Base-by-base conservation (phyloP, 1,284 basidiomycete species). In the Microstroma glucosiphilum region DNA sequence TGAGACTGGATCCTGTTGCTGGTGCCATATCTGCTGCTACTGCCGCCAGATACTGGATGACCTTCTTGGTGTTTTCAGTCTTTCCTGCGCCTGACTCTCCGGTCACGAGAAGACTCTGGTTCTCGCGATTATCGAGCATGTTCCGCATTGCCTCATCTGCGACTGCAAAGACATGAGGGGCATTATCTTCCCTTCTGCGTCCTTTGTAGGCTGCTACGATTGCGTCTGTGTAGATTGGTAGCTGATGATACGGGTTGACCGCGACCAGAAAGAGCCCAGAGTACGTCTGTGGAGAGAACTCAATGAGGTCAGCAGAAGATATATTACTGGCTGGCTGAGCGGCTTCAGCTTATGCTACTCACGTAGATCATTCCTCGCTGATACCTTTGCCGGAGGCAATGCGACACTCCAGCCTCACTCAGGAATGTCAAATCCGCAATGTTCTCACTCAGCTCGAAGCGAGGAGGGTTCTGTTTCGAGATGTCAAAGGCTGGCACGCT, bases 11-110 rank as follows among this genome's bases (percentile, higher is more conserved):
- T 11, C 65, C 57, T 7, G 68, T 70, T 21, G 67, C 57, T 2
- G 66, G 66, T 12, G 40, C 15, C 30, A 58, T 62, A 57, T 78
- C 77, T 17, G 90, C 88, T 2, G 96, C 96, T 69, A 97, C 96
- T 11, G 96, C 92, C 0, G 96, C 94, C 40, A 99, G 87, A 80
- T 98, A 99, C 80, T 98, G 96, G 63, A 99, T 99, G 75, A 98
- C 94, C 78, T 97, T 97, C 85, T 99, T 98, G 15, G 96, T 99
- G 81, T 94, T 98, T 80, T 98, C 96, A 0, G 96, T 99, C 84
- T 98, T 99, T 54, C 96, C 96, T 1, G 96, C 96, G 49, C 96
- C 96, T 2, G 96, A 98, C 83, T 98, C 96, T 60, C 96, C 96
- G 89, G 94, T 98, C 81, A 99, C 96, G 58, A 99, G 86, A 66